A percentile compares a stretch with the other conserved stretches of the same genome.
Conservation (phyloP, 192 early-diverging fungal species). For the Podila epicladia region DNA sequence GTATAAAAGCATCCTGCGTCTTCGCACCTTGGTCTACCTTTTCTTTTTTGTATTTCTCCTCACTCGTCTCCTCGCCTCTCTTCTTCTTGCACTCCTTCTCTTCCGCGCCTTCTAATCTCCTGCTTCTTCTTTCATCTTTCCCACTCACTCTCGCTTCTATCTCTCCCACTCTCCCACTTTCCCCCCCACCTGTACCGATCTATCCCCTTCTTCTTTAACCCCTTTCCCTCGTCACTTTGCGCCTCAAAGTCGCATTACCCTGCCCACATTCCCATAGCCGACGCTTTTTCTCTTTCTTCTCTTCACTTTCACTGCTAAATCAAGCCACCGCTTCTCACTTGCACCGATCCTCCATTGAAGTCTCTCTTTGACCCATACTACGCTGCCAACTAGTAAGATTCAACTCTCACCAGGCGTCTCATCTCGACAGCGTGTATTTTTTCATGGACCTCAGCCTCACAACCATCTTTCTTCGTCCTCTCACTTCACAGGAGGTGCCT, state of each 20-base stretch:
- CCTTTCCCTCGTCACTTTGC: neutral
- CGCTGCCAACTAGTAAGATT: neutral
- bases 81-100: neutral
- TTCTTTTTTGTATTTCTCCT: neutral
- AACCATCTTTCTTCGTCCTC: too few species aligned
- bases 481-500: too few species aligned
- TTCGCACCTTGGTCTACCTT: neutral
- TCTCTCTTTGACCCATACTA: neutral
- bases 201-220: neutral
- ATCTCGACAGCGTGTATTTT: too few species aligned
- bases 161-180: neutral
- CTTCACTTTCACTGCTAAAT: neutral
- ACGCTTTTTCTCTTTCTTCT: neutral
- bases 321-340: too few species aligned
- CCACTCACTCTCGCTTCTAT: neutral
- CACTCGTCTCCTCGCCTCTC: neutral
- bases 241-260: neutral
- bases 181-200: neutral
- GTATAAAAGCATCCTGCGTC: neutral
- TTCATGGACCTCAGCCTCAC: too few species aligned
- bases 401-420: too few species aligned
- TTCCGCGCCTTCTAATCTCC: constrained; percentile 16
- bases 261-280: neutral
- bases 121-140: neutral
- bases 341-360: neutral